Conservation (phyloP, 1,139 yeast genomes). For the Taphrina deformans region DNA sequence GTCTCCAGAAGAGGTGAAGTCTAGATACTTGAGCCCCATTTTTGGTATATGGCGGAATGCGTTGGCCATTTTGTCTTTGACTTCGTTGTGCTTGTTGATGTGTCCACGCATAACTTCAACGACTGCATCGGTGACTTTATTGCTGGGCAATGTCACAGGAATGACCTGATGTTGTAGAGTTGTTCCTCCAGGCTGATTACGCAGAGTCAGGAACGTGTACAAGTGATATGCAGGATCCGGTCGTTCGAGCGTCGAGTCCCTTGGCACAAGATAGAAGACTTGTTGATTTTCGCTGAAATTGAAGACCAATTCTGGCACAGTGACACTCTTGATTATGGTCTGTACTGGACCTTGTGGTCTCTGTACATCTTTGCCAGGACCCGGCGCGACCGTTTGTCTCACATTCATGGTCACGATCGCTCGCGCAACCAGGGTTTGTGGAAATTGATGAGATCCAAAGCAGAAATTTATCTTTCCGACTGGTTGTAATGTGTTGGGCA, state of each 20-base stretch:
- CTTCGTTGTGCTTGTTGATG: slow-evolving; percentile 20
- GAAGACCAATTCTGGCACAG: slow-evolving; percentile 24
- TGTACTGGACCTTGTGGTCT: neutral
- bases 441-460: slow-evolving; percentile 14
- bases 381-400: neutral
- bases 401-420: slow-evolving; percentile 8
- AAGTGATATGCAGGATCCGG: too few species aligned
- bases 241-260: slow-evolving; percentile 18
- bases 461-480: neutral
- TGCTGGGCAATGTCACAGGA: slow-evolving; percentile 1
- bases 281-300: slow-evolving; percentile 14
- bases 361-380: neutral
- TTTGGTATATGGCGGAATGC: slow-evolving; percentile 19
- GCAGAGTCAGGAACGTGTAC: slow-evolving; percentile 24
- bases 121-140: neutral
- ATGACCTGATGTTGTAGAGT: slow-evolving; percentile 28
- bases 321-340: neutral
- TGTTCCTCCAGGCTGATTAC: slow-evolving; percentile 14
- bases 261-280: slow-evolving; percentile 13
- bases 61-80: slow-evolving; percentile 21
- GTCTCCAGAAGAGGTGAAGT: neutral
- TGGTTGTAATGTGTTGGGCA: neutral
- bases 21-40: slow-evolving; percentile 12
- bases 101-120: slow-evolving; percentile 14
- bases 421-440: neutral